Evolutionary conservation across 2,329 filamentous ascomycete genomes (phyloP).

Genomic region (Arthroderma sp.): DNA sequence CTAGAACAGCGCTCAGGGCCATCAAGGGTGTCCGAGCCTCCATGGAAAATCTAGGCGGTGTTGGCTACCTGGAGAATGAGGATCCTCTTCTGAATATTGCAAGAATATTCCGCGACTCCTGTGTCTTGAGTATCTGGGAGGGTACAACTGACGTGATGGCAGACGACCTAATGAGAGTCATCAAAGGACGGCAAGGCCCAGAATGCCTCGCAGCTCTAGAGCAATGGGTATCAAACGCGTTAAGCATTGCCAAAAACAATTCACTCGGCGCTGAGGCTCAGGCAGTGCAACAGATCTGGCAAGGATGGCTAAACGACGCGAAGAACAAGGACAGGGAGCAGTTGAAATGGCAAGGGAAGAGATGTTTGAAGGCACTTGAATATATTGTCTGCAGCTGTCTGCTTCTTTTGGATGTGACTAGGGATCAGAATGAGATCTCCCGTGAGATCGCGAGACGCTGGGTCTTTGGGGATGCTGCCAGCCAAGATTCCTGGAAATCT

Average conservation of each 20-base stretch:
- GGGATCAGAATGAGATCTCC: constrained; percentile 20
- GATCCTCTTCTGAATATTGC: constrained; percentile 53
- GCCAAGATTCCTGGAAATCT: constrained; percentile 6
- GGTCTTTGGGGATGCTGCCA: constrained; percentile 1
- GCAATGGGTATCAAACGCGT: constrained; percentile 33
- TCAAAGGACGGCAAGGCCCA: constrained; percentile 18
- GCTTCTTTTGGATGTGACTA: constrained; percentile 20
- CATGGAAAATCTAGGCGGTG: constrained; percentile 22
- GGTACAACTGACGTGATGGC: constrained; percentile 58
- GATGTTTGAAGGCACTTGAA: constrained; percentile 19
- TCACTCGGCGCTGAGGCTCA: constrained; percentile 32
- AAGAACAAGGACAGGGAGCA: constrained; percentile 14
- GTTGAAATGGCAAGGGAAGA: constrained; percentile 18
- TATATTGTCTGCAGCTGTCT: constrained; percentile 20
- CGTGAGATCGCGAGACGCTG: constrained; percentile 15
- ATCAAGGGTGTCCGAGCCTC: constrained; percentile 15
- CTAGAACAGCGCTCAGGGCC: constrained; percentile 14
- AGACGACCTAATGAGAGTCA: constrained; percentile 33
- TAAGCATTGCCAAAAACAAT: constrained; percentile 33
- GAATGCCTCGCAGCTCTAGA: constrained; percentile 15
- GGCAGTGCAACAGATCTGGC: constrained; percentile 13
- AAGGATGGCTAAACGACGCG: constrained; percentile 7
- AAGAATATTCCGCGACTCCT: constrained; percentile 50
- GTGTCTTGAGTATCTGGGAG: constrained; percentile 55
- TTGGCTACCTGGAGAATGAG: constrained; percentile 22